phyloP scores from a whole-genome alignment of 2,329 filamentous ascomycete genomes.

The Didymella sp. region DNA sequence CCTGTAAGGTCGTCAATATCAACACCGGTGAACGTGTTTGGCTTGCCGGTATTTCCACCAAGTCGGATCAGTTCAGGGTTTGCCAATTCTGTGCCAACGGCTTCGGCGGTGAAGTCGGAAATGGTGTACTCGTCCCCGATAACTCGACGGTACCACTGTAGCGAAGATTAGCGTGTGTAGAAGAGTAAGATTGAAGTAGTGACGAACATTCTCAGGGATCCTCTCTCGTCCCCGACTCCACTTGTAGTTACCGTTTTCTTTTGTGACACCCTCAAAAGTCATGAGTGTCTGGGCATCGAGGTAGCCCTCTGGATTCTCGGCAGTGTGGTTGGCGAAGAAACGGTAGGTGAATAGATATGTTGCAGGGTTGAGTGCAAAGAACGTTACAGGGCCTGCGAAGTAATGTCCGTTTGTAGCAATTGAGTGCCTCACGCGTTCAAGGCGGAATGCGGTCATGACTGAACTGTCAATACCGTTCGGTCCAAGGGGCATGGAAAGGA shows the following conservation, averaged over 20 bases:
- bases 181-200: background rate
- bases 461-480: conserved; percentile 7
- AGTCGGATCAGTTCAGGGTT: conserved; percentile 44
- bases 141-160: conserved; percentile 40
- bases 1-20: conserved; percentile 48
- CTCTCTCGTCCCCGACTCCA: conserved; percentile 49
- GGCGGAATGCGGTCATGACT: conserved; percentile 12
- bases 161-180: background rate
- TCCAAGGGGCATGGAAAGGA: conserved; percentile 9
- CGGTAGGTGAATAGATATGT: conserved; percentile 18
- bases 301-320: conserved; percentile 47
- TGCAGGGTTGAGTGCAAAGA: conserved; percentile 12
- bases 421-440: conserved; percentile 2
- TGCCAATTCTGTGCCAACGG: conserved; percentile 13
- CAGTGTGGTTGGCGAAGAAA: conserved; percentile 50
- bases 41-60: conserved; percentile 48
- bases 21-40: conserved; percentile 46
- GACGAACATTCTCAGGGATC: conserved; percentile 50
- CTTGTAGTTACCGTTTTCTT: conserved; percentile 38
- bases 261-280: conserved; percentile 50
- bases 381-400: conserved; percentile 4
- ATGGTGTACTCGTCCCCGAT: conserved; percentile 15
- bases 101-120: conserved; percentile 19
- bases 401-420: conserved; percentile 4
- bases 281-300: conserved; percentile 50